Percentiles rank a stretch among this genome's conserved stretches.
Evolutionary conservation across 2,329 filamentous ascomycete species (phyloP).

Genomic region (Penicillium sp.): DNA sequence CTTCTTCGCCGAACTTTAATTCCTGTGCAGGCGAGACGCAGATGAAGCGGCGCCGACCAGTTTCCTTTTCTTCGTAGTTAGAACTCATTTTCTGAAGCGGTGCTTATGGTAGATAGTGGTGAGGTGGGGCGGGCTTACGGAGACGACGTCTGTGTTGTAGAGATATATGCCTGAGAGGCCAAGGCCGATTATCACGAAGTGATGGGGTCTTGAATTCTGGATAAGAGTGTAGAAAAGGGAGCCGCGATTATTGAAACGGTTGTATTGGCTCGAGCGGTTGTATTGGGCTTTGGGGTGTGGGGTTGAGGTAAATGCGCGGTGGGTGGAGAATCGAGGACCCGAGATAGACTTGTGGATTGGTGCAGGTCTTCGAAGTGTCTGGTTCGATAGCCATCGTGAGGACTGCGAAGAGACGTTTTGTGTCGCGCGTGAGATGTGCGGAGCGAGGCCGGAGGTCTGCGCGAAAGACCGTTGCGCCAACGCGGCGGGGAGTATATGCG

Average conservation of each 20-base stretch:
- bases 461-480: slow-evolving; percentile 1
- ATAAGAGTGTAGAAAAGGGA: slow-evolving; percentile 18
- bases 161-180: slow-evolving; percentile 50
- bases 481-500: not conserved
- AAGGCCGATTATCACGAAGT: slow-evolving; percentile 39
- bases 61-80: not conserved
- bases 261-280: slow-evolving; percentile 21
- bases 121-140: slow-evolving; percentile 31
- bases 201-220: slow-evolving; percentile 23
- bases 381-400: slow-evolving; percentile 2
- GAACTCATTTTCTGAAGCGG: not conserved
- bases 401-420: slow-evolving; percentile 1
- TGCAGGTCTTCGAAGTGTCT: not conserved
- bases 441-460: not conserved
- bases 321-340: not conserved
- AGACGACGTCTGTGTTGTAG: slow-evolving; percentile 57
- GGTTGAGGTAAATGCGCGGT: slow-evolving; percentile 9
- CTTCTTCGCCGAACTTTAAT: slow-evolving; percentile 40
- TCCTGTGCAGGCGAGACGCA: slow-evolving; percentile 50
- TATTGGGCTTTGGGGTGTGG: slow-evolving; percentile 6
- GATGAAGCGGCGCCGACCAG: slow-evolving; percentile 59
- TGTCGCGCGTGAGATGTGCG: not conserved
- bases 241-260: slow-evolving; percentile 15
- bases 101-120: too few relatives aligned
- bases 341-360: not conserved